Evolutionary conservation across 495 filamentous ascomycete species (phyloP), one percentile per base, ranked within the genome.

Genomic region (Aspergillus nanangensis): DNA sequence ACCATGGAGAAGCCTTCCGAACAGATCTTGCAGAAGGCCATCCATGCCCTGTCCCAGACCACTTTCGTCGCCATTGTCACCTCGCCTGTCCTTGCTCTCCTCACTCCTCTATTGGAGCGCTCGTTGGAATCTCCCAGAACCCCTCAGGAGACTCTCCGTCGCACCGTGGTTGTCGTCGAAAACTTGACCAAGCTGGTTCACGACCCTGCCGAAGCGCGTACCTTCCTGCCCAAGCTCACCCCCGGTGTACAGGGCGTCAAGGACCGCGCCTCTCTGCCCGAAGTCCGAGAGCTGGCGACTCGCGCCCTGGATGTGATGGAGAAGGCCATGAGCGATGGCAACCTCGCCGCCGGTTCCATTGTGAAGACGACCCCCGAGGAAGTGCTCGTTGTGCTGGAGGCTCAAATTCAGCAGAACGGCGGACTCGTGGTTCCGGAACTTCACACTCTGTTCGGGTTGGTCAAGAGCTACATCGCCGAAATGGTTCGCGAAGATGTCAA

Each of bases 141-240:
- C 8, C 79, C 86, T 11, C 93, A 98, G 67, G 93, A 98, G 70
- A 93, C 96, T 3, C 74, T 97, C 24, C 84, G 93, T 25, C 94
- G 96, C 62, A 95, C 92, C 3, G 90, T 94, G 17, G 88, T 97
- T 14, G 95, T 99, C n/a, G 88, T 94, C 22, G 93, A 99, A 71
- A 99, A 99, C 66, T 68, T 99, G 70, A 99, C 93, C 38, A 99
- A 96, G 74, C 78, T 99, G 21, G 93, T 99, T 20, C 93, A 99
- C 66, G 94, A 99, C 61, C 93, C 93, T 5, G 80, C 96, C 24
- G 93, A 99, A 70, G 93, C 93, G 15, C 80, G 94, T 34, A 88
- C 90, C 50, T 99, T 99, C 78, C 74, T 99, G 56, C 93, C 93
- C 36, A 96, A 95, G 65, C 82, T 99, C 33, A 87, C 87, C 62